Percentiles rank a stretch among this genome's conserved stretches.
These are phyloP conservation scores for Albifimbria verrucaria DNA, from an alignment of 2,329 filamentous ascomycete species.

Conservation along the genomic window DNA sequence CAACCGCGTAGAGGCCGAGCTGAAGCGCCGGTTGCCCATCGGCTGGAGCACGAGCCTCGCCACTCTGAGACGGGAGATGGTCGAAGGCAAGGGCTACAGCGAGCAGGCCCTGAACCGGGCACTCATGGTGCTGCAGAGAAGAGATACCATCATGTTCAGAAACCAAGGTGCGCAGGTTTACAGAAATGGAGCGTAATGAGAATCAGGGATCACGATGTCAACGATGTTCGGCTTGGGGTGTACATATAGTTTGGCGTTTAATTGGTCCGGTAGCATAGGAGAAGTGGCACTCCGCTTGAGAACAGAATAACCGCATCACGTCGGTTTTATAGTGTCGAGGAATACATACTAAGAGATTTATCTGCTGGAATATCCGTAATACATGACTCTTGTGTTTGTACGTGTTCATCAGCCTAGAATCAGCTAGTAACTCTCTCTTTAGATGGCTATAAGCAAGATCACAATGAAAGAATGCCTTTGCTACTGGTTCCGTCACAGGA, in stretches of 20 bases:
- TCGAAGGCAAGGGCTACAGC: slow-evolving; percentile 84
- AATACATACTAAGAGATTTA: too few relatives aligned
- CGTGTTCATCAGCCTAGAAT: too few relatives aligned
- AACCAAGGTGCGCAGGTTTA: slow-evolving; percentile 75
- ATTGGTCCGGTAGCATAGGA: too few relatives aligned
- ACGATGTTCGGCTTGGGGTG: not conserved
- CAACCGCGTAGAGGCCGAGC: slow-evolving; percentile 80
- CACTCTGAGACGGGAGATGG: slow-evolving; percentile 84
- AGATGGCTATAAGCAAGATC: too few relatives aligned
- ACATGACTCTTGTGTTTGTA: too few relatives aligned
- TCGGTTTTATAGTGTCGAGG: too few relatives aligned
- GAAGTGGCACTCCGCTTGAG: too few relatives aligned
- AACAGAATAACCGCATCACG: too few relatives aligned
- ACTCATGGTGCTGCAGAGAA: slow-evolving; percentile 78
- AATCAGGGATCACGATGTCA: not conserved
- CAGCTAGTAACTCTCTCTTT: too few relatives aligned
- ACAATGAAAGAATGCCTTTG: too few relatives aligned
- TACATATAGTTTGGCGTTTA: not conserved
- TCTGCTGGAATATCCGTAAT: too few relatives aligned
- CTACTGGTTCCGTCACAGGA: too few relatives aligned
- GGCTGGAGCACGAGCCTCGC: slow-evolving; percentile 92
- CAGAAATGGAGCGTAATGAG: slow-evolving; percentile 60
- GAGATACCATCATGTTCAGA: slow-evolving; percentile 81
- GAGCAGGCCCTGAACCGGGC: slow-evolving; percentile 84
- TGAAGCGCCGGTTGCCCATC: slow-evolving; percentile 83